These are phyloP conservation scores for Irpex sp. DNA, from an alignment of 1,284 basidiomycete species.

Conservation along the genomic window DNA sequence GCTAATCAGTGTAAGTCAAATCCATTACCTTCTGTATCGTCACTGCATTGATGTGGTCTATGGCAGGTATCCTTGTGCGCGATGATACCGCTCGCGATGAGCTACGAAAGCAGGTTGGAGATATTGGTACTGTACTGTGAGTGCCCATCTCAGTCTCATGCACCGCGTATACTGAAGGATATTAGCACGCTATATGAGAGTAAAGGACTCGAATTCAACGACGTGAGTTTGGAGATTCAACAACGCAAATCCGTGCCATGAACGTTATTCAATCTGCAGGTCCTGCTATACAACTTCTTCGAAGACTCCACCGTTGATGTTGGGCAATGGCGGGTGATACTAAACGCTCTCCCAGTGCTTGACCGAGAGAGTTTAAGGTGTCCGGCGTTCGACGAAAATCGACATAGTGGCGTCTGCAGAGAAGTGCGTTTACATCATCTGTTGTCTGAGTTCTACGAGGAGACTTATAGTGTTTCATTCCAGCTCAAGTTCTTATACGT, in stretches of 20 bases:
- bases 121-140: conserved; percentile 61
- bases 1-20: conserved; percentile 56
- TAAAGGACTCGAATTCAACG: conserved; percentile 74
- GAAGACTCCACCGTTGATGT: conserved; percentile 51
- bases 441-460: not conserved
- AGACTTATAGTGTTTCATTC: not conserved
- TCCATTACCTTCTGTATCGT: not conserved
- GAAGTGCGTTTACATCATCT: conserved; percentile 39
- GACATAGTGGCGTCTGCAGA: conserved; percentile 55
- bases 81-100: conserved; percentile 48
- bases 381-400: conserved; percentile 47
- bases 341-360: conserved; percentile 34
- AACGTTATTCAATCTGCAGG: conserved; percentile 33
- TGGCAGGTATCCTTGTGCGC: conserved; percentile 65
- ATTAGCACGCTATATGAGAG: conserved; percentile 67
- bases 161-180: not conserved
- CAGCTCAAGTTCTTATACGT: conserved; percentile 70
- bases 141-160: conserved; percentile 15
- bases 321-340: conserved; percentile 57
- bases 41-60: not conserved
- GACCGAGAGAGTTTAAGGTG: conserved; percentile 14
- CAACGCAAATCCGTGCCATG: no score
- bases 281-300: conserved; percentile 71
- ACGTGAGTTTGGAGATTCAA: conserved; percentile 35
- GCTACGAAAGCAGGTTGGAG: conserved; percentile 50